Conservation (phyloP, 192 early-diverging fungal genomes). For the Mortierella alpina region DNA sequence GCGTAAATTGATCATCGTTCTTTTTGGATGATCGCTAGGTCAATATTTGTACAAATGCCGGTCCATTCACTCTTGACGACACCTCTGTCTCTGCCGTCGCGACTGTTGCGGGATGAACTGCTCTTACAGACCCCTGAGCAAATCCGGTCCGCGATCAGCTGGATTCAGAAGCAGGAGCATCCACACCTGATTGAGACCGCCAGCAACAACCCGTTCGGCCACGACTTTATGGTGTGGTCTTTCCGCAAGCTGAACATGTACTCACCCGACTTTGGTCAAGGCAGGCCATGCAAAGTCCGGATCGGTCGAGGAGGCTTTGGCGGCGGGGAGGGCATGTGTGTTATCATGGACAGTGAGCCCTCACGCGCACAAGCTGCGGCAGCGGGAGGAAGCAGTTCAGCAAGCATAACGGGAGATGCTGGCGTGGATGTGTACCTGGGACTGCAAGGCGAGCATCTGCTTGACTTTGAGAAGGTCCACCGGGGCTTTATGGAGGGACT, state of each 20-base stretch:
- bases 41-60: conserved; percentile 52
- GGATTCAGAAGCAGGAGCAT: conserved; percentile 46
- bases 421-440: conserved; percentile 52
- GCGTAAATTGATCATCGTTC: background rate
- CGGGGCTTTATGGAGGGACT: conserved; percentile 48
- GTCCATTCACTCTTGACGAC: conserved; percentile 49
- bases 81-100: conserved; percentile 44
- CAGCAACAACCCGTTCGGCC: conserved; percentile 43
- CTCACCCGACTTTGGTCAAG: conserved; percentile 38
- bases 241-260: conserved; percentile 48
- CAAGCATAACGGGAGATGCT: background rate
- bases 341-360: conserved; percentile 42
- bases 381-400: background rate
- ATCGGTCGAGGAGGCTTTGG: conserved; percentile 46
- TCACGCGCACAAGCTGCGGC: background rate
- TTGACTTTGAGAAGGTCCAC: conserved; percentile 46
- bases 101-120: conserved; percentile 40
- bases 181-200: conserved; percentile 44
- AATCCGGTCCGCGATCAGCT: conserved; percentile 28
- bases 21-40: conserved; percentile 5
- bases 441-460: conserved; percentile 40
- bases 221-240: conserved; percentile 52
- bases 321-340: conserved; percentile 50
- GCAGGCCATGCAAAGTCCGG: conserved; percentile 28
- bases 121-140: conserved; percentile 42